These are phyloP conservation scores for Candida sojae DNA, from an alignment of 1,139 yeast genomes.

Conservation along the genomic window DNA sequence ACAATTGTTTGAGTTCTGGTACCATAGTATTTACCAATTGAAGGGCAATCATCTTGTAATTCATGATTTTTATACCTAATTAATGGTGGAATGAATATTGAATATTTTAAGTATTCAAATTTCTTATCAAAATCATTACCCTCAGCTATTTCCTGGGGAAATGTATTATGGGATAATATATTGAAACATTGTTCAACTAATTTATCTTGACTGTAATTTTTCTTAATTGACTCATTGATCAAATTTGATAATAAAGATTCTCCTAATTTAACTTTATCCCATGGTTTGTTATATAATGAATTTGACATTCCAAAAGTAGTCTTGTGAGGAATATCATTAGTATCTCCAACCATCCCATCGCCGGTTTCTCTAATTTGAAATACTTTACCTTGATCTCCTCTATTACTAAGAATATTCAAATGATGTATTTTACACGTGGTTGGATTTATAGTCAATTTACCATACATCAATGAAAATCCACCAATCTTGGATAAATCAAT, in stretches of 20 bases:
- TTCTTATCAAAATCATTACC: slow-evolving; percentile 26
- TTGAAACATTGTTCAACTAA: slow-evolving; percentile 55
- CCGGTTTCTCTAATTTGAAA: slow-evolving; percentile 17
- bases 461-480: slow-evolving; percentile 83
- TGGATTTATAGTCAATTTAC: slow-evolving; percentile 42
- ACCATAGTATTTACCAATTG: slow-evolving; percentile 65
- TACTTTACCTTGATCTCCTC: slow-evolving; percentile 43
- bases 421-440: slow-evolving; percentile 28
- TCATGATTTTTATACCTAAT: slow-evolving; percentile 21
- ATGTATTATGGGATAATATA: slow-evolving; percentile 52
- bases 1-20: slow-evolving; percentile 89
- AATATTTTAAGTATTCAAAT: slow-evolving; percentile 50
- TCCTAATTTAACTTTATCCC: slow-evolving; percentile 72
- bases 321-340: slow-evolving; percentile 15
- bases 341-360: slow-evolving; percentile 4
- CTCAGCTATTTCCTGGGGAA: slow-evolving; percentile 27
- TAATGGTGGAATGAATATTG: slow-evolving; percentile 75
- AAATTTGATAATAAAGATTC: slow-evolving; percentile 40
- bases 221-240: slow-evolving; percentile 28
- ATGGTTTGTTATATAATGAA: slow-evolving; percentile 61
- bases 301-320: slow-evolving; percentile 62
- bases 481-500: slow-evolving; percentile 57
- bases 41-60: slow-evolving; percentile 5
- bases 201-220: slow-evolving; percentile 32
- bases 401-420: slow-evolving; percentile 53